Evolutionary conservation across 148 eudicot genomes (phyloP).

Genomic region (Chenopodium suecicum): DNA sequence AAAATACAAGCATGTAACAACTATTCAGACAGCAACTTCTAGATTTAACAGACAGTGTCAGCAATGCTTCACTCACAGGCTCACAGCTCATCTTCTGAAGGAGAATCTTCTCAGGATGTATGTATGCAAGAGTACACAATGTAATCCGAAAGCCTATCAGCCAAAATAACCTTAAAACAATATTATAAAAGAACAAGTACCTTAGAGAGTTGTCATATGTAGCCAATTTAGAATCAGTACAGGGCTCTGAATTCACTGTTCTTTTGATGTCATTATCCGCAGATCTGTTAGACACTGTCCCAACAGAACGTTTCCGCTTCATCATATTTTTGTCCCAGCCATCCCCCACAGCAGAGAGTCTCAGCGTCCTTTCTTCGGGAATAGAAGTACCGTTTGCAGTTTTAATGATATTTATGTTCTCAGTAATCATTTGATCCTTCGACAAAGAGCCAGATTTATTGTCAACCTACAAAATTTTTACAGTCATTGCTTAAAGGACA

Average conservation of each 20-base stretch:
- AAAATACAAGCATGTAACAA: not conserved
- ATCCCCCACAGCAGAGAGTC: constrained; percentile 48
- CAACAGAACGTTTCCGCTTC: constrained; percentile 55
- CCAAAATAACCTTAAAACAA: not conserved
- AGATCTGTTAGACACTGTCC: constrained; percentile 32
- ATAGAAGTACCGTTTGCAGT: constrained; percentile 22
- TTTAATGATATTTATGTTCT: constrained; percentile 28
- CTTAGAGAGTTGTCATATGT: constrained; percentile 37
- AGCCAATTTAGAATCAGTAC: constrained; percentile 36
- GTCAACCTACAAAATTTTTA: constrained; percentile 32
- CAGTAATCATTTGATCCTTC: constrained; percentile 34
- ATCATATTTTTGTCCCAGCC: constrained; percentile 52
- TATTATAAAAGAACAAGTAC: constrained; percentile 23
- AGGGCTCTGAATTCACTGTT: constrained; percentile 33
- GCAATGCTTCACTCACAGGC: not conserved
- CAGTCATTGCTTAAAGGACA: not conserved
- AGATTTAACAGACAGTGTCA: not conserved
- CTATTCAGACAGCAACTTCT: not conserved
- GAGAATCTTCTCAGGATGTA: not conserved
- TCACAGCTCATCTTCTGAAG: not conserved
- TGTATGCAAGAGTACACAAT: not conserved
- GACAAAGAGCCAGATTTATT: constrained; percentile 29
- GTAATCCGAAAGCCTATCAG: not conserved
- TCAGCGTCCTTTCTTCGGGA: constrained; percentile 49
- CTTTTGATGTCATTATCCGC: constrained; percentile 35